Base-by-base conservation (phyloP, 371 early-diverging fungal species). In the Mortierella sp. region DNA sequence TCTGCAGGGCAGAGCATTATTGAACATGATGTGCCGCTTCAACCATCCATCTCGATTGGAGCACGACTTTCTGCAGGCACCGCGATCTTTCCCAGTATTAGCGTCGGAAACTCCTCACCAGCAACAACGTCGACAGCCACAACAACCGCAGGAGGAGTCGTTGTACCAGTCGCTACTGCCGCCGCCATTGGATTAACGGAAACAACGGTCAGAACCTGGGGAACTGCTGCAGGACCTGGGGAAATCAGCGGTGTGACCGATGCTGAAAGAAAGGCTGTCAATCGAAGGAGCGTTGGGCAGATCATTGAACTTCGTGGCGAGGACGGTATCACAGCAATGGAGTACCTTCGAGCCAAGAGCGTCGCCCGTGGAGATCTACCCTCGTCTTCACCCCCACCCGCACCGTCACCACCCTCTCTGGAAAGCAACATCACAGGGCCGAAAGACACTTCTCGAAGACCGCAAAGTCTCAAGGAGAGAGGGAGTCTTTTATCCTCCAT, bases 291-390 rank as follows among this genome's bases (percentile, higher is more conserved):
- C 54, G 73, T 80, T 2, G 78, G 81, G 0, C 78, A 85, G 40
- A 77, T 81, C 1, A 43, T 81, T 6, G 78, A 81, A 26, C 72
- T 85, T 16, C 57, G 78, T 11, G 81, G 81, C 24, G 85, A 80
- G n/a, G 78, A 77, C 44, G 76, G 81, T 13, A 69, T 71, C 6
- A 61, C 74, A 3, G 85, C 85, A 19, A 71, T 81, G 78, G 81
- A 85, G 31, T 85, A 85, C 64, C 79, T 85, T 16, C 81, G 85
- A 51, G 72, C 78, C 48, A 85, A 85, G 74, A 74, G 85, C 26
- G 74, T 77, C 11, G 78, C 78, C 8, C 43, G 81, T 34, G 81
- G 81, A n/a, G 85, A 85, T 11, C 37, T 53, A 0, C 34, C 75
- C n/a, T 34, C 79, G 0, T 16, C 67, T 9, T 69, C 69, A 0